Evolutionary conservation across 2,329 filamentous ascomycete genomes (phyloP).

Genomic region (Ceratocystiopsis sp.): DNA sequence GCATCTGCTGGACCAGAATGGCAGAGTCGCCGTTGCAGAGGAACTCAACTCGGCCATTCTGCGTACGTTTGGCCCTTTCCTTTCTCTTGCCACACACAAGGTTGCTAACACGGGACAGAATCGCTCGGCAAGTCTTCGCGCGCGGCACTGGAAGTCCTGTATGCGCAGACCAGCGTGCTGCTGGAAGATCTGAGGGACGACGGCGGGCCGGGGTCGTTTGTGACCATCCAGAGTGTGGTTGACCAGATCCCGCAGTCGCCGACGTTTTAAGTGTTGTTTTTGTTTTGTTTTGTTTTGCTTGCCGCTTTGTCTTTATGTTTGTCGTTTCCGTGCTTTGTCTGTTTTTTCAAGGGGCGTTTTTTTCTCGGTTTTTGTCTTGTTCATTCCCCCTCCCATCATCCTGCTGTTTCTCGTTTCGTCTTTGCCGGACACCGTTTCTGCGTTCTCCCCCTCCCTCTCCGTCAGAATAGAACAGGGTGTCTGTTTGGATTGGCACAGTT

Average conservation of each 20-base stretch:
- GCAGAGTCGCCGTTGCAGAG: slow-evolving; percentile 67
- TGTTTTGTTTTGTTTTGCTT: too few relatives aligned
- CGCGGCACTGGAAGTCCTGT: slow-evolving; percentile 69
- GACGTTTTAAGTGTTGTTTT: too few relatives aligned
- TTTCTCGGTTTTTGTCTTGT: not conserved
- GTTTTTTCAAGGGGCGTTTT: too few relatives aligned
- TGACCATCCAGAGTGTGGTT: slow-evolving; percentile 41
- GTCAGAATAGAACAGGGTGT: too few relatives aligned
- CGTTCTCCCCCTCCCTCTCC: too few relatives aligned
- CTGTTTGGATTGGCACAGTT: too few relatives aligned
- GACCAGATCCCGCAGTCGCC: slow-evolving; percentile 23
- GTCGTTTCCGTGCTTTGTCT: too few relatives aligned
- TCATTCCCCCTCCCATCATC: not conserved
- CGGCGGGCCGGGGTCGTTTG: slow-evolving; percentile 66
- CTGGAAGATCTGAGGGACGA: slow-evolving; percentile 68
- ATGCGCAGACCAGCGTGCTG: slow-evolving; percentile 71
- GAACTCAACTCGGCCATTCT: slow-evolving; percentile 88
- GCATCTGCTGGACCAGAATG: slow-evolving; percentile 59
- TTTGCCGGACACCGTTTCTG: too few relatives aligned
- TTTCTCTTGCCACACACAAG: not conserved
- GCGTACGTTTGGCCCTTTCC: slow-evolving; percentile 35
- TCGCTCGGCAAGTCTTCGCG: slow-evolving; percentile 80
- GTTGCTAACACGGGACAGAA: slow-evolving; percentile 30
- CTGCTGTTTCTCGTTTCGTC: too few relatives aligned
- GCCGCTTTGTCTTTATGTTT: too few relatives aligned